Conservation (phyloP, 2,329 filamentous ascomycete genomes). For the Penicillium sp. region DNA sequence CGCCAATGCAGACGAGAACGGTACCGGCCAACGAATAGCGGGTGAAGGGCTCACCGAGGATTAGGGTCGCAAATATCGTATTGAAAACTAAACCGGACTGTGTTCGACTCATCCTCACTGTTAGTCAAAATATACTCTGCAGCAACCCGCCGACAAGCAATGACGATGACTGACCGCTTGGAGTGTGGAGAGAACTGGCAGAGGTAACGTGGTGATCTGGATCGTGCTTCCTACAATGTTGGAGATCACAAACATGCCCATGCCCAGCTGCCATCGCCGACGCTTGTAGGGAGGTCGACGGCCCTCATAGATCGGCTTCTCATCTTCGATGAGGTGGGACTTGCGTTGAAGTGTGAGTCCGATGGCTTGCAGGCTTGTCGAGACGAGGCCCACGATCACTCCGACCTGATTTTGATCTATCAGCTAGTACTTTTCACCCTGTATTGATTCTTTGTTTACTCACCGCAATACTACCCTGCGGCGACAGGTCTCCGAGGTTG, state of each 20-base stretch:
- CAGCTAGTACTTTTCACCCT: constrained; percentile 13
- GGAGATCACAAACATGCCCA: constrained; percentile 94
- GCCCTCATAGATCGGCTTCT: constrained; percentile 77
- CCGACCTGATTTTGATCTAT: constrained; percentile 66
- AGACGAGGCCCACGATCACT: constrained; percentile 88
- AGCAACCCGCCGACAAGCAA: neutral
- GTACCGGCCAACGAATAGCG: constrained; percentile 91
- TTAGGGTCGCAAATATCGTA: constrained; percentile 91
- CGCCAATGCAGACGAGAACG: constrained; percentile 80
- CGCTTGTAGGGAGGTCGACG: constrained; percentile 86
- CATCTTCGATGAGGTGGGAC: constrained; percentile 96
- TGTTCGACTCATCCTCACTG: neutral
- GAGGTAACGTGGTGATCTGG: constrained; percentile 92
- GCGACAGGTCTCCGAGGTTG: constrained; percentile 74
- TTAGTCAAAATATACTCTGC: constrained; percentile 13
- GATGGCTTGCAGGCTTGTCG: constrained; percentile 91
- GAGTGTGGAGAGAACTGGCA: constrained; percentile 91
- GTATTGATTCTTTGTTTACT: constrained; percentile 35
- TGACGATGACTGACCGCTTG: constrained; percentile 67
- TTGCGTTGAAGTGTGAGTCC: constrained; percentile 96
- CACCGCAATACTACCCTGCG: constrained; percentile 76
- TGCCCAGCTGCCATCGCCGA: constrained; percentile 88
- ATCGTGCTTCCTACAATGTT: constrained; percentile 95
- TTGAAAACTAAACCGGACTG: constrained; percentile 94
- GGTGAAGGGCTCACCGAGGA: constrained; percentile 92